Percentiles rank a stretch among this genome's conserved stretches.
Conservation (phyloP, 306 rosid species). For the Prunus fruticosa region DNA sequence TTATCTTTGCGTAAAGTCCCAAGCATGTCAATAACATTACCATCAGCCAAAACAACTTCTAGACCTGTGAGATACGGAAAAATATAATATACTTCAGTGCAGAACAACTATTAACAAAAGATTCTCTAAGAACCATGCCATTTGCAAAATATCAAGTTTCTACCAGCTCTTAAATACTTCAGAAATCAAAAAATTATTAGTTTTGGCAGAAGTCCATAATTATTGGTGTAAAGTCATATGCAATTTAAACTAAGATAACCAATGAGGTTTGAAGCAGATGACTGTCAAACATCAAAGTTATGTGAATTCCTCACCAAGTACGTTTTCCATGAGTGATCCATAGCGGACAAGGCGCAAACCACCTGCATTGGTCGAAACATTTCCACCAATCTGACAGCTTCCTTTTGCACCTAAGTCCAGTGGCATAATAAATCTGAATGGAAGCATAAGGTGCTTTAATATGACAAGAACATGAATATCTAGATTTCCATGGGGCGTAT, state of each 20-base stretch:
- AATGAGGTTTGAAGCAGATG: conserved; percentile 14
- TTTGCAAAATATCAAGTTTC: conserved; percentile 22
- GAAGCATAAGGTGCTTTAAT: conserved; percentile 46
- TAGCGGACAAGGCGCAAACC: conserved; percentile 93
- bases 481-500: conserved; percentile 1
- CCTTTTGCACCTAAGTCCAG: conserved; percentile 99
- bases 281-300: conserved; percentile 10
- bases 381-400: conserved; percentile 99
- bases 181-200: not conserved
- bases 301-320: conserved; percentile 64
- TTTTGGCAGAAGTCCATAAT: not conserved
- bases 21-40: conserved; percentile 89
- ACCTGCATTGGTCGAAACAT: conserved; percentile 95
- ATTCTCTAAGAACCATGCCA: conserved; percentile 13
- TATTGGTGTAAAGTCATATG: not conserved
- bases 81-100: conserved; percentile 27
- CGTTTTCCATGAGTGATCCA: conserved; percentile 94
- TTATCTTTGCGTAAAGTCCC: conserved; percentile 90
- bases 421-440: conserved; percentile 94
- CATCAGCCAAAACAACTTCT: conserved; percentile 92
- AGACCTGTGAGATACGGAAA: conserved; percentile 53
- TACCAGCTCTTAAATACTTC: not conserved
- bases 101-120: conserved; percentile 14
- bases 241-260: not conserved
- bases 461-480: conserved; percentile 18